These are phyloP conservation scores for Colletotrichum sp. DNA, from an alignment of 2,329 filamentous ascomycete genomes.

Conservation along the genomic window DNA sequence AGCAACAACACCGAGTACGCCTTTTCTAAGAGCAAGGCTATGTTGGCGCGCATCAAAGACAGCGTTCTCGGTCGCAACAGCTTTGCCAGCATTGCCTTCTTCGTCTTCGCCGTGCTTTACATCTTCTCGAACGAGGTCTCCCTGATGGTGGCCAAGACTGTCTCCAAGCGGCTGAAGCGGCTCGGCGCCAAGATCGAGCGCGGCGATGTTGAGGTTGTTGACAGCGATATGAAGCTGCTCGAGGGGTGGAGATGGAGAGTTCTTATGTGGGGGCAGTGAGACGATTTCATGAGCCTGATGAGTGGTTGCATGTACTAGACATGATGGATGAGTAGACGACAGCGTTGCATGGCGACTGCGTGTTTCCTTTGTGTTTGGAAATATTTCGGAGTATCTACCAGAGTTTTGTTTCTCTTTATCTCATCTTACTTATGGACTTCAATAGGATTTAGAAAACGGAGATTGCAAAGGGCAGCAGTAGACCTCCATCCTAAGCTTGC, in stretches of 20 bases:
- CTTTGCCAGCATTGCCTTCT: conserved; percentile 55
- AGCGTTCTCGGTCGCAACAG: conserved; percentile 48
- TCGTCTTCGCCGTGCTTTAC: conserved; percentile 62
- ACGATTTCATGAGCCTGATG: background rate
- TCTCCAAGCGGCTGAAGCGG: conserved; percentile 54
- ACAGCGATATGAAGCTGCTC: conserved; percentile 54
- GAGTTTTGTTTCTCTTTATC: background rate
- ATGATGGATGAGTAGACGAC: conserved; percentile 4
- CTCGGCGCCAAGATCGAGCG: conserved; percentile 53
- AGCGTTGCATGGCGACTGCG: background rate
- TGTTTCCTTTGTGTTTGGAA: background rate
- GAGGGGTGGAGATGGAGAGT: conserved; percentile 64
- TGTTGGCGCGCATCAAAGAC: conserved; percentile 54
- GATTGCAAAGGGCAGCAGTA: background rate
- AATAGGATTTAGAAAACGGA: background rate
- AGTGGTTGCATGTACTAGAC: background rate
- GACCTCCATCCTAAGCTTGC: background rate
- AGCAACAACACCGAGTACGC: conserved; percentile 64
- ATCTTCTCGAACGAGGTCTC: conserved; percentile 65
- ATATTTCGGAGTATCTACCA: background rate
- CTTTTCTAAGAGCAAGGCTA: conserved; percentile 54
- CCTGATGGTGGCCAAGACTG: conserved; percentile 57
- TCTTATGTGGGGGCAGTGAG: conserved; percentile 45
- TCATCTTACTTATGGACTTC: background rate
- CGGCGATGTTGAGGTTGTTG: conserved; percentile 49